phyloP scores from a whole-genome alignment of 495 filamentous ascomycete species.

The Immersiella caudata region DNA sequence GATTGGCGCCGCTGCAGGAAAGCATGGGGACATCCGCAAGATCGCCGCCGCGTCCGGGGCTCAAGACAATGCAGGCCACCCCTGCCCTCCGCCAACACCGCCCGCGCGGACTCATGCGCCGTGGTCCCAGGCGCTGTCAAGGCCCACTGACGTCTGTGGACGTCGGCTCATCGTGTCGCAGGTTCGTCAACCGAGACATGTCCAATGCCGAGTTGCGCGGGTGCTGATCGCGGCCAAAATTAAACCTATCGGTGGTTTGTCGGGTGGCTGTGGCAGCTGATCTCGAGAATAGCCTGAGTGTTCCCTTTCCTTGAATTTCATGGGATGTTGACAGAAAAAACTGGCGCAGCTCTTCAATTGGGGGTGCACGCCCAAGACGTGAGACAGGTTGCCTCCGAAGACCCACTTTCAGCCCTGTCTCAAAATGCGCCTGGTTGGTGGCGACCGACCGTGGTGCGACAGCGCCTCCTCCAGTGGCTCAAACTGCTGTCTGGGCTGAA shows the following conservation, averaged over 20 bases:
- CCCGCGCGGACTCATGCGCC: neutral
- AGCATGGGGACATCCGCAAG: neutral
- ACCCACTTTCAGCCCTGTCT: slow-evolving; percentile 2
- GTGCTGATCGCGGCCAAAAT: neutral
- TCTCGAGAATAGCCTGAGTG: neutral
- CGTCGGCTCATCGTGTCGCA: neutral
- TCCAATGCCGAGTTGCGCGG: neutral
- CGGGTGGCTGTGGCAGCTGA: neutral
- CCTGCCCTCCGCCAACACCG: neutral
- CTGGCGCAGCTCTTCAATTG: neutral
- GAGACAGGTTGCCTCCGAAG: neutral
- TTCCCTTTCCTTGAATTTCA: neutral
- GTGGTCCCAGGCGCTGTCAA: neutral
- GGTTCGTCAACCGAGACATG: neutral
- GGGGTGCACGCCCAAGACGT: neutral
- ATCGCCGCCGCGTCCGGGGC: slow-evolving; percentile 7
- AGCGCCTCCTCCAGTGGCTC: neutral
- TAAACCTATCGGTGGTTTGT: neutral
- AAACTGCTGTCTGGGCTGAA: slow-evolving; percentile 2
- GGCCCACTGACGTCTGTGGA: neutral
- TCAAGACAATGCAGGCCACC: neutral
- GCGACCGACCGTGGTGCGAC: neutral
- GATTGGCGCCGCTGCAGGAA: slow-evolving; percentile 10
- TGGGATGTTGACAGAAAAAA: neutral
- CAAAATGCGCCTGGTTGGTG: neutral